Evolutionary conservation across 176 grass and related monocot genomes (phyloP), one percentile per base, ranked within the genome.

Genomic region (Ensete glaucum): DNA sequence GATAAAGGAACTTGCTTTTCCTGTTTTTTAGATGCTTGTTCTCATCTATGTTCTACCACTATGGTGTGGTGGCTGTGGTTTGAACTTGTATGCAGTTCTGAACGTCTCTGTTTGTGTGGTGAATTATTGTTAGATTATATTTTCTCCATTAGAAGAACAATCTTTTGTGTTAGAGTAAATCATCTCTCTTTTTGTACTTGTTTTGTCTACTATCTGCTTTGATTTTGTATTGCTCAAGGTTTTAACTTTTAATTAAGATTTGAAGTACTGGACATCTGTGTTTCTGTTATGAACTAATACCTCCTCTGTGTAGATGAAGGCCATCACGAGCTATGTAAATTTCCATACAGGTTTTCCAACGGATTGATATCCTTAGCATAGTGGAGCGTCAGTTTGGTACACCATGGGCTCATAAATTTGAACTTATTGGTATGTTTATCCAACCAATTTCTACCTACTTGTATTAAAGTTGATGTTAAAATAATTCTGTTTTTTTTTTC

Each of bases 391-490:
- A 93, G 81, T 89, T 97, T 68, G 90, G 85, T 62, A 82, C 83
- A 77, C 94, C 94, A 1, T 97, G 94, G 94, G 85, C 87, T 10
- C 93, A 92, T 82, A 96, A 90, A 74, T 92, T 96, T 22, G 87
- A 92, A 81, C 62, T 64, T 23, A 10, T 23, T 23, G 22, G 22
- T 23, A 23, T 23, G 22, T 23, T 23, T 23, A 23, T 23, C 22
- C 22, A 23, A 23, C 22, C 22, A 23, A 23, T 23, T 23, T 23
- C 22, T 23, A 23, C 22, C 22, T 23, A 23, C 22, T 23, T 23
- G 22, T 64, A 23, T 23, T 10, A 26, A 64, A 11, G 62, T 64
- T 64, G 2, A 64, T 1, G 11, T 50, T 48, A 13, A 17, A 34
- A 69, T 25, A 25, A 23, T 23, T 23, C 22, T 23, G 22, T 25